Percentiles rank a stretch among this genome's conserved stretches.
phyloP scores from a whole-genome alignment of 805 yeast genomes.

The Yamadazyma scolyti region DNA sequence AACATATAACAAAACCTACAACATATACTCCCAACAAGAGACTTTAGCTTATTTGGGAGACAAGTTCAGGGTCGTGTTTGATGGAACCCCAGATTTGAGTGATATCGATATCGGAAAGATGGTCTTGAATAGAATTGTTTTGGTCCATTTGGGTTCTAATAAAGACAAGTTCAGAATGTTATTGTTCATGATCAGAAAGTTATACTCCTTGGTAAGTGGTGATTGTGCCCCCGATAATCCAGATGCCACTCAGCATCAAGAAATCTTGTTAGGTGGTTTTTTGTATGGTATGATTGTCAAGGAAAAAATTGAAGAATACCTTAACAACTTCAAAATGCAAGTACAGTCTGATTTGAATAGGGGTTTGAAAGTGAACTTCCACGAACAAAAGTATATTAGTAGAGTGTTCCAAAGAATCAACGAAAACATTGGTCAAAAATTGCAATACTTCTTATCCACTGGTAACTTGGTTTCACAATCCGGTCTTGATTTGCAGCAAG shows the following conservation, averaged over 20 bases:
- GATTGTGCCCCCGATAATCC: slow-evolving; percentile 97
- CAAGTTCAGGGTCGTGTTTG: slow-evolving; percentile 90
- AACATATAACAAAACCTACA: slow-evolving; percentile 72
- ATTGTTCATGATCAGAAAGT: slow-evolving; percentile 91
- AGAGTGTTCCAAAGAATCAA: slow-evolving; percentile 75
- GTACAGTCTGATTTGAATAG: slow-evolving; percentile 77
- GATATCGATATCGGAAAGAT: slow-evolving; percentile 90
- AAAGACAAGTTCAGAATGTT: slow-evolving; percentile 83
- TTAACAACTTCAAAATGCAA: slow-evolving; percentile 68
- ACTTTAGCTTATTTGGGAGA: slow-evolving; percentile 94
- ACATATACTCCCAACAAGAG: slow-evolving; percentile 74
- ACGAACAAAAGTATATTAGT: slow-evolving; percentile 77
- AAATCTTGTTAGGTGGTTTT: slow-evolving; percentile 91
- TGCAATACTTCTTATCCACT: slow-evolving; percentile 91
- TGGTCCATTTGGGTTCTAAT: slow-evolving; percentile 77
- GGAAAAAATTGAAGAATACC: slow-evolving; percentile 93
- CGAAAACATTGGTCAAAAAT: slow-evolving; percentile 91
- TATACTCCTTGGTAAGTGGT: slow-evolving; percentile 92
- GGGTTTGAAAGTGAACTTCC: slow-evolving; percentile 76
- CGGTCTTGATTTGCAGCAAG: slow-evolving; percentile 96
- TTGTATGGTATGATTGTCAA: slow-evolving; percentile 94
- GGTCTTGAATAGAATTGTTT: slow-evolving; percentile 75
- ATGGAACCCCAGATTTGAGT: slow-evolving; percentile 80
- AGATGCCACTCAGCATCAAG: slow-evolving; percentile 99
- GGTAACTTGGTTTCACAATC: slow-evolving; percentile 97